These are phyloP conservation scores for Dillenia turbinata DNA, from an alignment of 164 flowering plant species.

Conservation along the genomic window DNA sequence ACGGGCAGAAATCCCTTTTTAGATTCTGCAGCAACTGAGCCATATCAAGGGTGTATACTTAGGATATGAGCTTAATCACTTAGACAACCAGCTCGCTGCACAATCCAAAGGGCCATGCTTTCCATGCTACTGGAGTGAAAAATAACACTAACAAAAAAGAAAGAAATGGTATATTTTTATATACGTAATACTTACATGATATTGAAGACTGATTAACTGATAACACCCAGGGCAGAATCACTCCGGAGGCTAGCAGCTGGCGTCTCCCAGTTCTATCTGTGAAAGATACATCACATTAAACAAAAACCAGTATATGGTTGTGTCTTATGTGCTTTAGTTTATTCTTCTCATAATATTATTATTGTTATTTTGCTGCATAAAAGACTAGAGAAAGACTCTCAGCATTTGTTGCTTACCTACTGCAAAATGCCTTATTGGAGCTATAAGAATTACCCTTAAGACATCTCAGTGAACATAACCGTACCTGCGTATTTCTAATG, in stretches of 20 bases:
- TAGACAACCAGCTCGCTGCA: slow-evolving; percentile 42
- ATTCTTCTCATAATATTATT: too few species aligned
- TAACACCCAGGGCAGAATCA: slow-evolving; percentile 41
- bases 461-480: too few species aligned
- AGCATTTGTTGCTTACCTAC: too few species aligned
- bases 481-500: too few species aligned
- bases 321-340: too few species aligned
- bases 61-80: slow-evolving; percentile 46
- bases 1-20: slow-evolving; percentile 74
- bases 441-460: too few species aligned
- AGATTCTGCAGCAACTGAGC: slow-evolving; percentile 95
- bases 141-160: not conserved
- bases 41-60: slow-evolving; percentile 73
- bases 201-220: slow-evolving; percentile 25
- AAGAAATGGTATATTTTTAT: not conserved
- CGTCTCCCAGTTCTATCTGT: slow-evolving; percentile 62
- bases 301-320: not conserved
- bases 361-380: too few species aligned
- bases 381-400: too few species aligned
- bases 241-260: slow-evolving; percentile 46
- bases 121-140: slow-evolving; percentile 27
- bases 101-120: slow-evolving; percentile 36
- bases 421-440: too few species aligned
- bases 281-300: not conserved
- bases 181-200: slow-evolving; percentile 45